Evolutionary conservation across 1,284 basidiomycete species (phyloP).

Genomic region (Melampsora americana): DNA sequence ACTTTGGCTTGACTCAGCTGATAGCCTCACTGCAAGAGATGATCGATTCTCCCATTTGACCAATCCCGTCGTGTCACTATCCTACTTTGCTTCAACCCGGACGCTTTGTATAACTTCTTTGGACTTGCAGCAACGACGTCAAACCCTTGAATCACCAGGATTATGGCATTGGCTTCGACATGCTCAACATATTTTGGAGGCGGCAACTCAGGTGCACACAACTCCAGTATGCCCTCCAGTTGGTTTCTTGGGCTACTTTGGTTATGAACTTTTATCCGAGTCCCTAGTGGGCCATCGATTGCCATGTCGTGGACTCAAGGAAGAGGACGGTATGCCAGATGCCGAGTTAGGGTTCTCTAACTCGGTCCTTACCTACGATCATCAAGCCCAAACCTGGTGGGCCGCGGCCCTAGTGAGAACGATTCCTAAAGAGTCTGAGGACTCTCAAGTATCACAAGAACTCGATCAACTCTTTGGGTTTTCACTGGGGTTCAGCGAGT

Average conservation of each 20-base stretch:
- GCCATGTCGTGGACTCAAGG: constrained; percentile 6
- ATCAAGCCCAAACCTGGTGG: constrained; percentile 18
- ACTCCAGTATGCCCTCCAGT: constrained; percentile 9
- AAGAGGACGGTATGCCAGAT: constrained; percentile 13
- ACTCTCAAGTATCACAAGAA: neutral
- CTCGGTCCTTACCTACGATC: constrained; percentile 23
- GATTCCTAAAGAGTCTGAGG: neutral
- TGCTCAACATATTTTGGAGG: constrained; percentile 14
- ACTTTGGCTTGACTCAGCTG: constrained; percentile 38
- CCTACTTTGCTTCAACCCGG: constrained; percentile 24
- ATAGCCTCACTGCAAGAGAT: neutral
- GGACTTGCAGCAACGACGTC: neutral
- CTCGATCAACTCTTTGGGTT: neutral
- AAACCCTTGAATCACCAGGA: neutral
- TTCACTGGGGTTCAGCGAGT: neutral
- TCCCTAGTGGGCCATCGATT: constrained; percentile 15
- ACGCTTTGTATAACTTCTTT: neutral
- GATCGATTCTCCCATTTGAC: constrained; percentile 20
- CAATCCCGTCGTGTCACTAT: constrained; percentile 9
- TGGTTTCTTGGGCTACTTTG: constrained; percentile 37
- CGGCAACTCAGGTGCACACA: neutral
- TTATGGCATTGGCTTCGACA: constrained; percentile 23
- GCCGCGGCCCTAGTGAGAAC: constrained; percentile 20
- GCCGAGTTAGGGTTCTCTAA: constrained; percentile 26
- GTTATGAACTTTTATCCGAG: constrained; percentile 36